A percentile compares a stretch with the other conserved stretches of the same genome.
phyloP scores from a whole-genome alignment of 2,329 filamentous ascomycete species.

The Akanthomyces dipterigenus region DNA sequence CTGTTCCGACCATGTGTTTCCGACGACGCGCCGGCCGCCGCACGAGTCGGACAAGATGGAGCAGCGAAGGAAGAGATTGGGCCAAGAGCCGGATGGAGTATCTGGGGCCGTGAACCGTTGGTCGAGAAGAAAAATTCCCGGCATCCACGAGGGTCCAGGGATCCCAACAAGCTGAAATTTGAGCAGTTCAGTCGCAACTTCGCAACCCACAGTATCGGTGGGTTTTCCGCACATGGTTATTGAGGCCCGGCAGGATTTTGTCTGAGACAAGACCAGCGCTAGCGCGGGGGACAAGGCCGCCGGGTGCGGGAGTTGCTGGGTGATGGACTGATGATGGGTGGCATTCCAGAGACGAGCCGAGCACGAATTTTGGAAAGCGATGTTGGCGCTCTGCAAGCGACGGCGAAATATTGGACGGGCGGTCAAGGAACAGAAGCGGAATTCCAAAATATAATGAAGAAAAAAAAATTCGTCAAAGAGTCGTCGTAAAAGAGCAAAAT shows the following conservation, averaged over 20 bases:
- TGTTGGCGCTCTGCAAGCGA: no score
- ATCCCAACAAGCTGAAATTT: neutral
- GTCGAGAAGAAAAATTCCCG: neutral
- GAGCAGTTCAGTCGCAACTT: neutral
- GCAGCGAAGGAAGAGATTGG: neutral
- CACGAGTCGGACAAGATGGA: neutral
- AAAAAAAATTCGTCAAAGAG: neutral
- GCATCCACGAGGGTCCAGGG: conserved; percentile 2
- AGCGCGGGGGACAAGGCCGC: neutral
- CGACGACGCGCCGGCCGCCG: neutral
- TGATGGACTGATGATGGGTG: neutral
- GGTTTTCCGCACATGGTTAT: neutral
- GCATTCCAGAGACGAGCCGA: neutral
- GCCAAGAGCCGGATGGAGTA: neutral
- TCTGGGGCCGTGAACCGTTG: neutral
- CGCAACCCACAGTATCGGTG: neutral
- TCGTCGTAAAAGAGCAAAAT: neutral
- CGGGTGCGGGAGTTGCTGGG: neutral
- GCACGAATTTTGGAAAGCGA: neutral
- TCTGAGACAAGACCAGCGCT: neutral
- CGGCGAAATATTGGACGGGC: neutral
- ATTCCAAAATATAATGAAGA: no score
- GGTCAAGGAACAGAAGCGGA: no score
- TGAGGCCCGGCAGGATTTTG: neutral
- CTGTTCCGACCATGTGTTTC: neutral